A percentile compares a stretch with the other conserved stretches of the same genome.
Evolutionary conservation across 2,329 filamentous ascomycete species (phyloP).

Genomic region (Podosphaera fusca): DNA sequence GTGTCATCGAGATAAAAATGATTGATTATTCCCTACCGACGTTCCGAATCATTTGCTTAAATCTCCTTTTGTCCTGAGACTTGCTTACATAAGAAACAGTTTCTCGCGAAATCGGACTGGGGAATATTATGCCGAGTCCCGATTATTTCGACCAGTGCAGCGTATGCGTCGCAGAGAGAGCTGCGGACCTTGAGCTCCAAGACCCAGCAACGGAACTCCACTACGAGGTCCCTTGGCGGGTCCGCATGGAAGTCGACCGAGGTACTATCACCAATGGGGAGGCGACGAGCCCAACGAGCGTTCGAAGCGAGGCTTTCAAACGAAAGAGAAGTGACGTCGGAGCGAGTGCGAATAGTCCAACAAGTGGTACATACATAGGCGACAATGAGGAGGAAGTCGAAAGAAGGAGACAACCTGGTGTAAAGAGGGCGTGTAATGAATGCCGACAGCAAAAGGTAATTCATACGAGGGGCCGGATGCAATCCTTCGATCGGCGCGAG

Average conservation of each 20-base stretch:
- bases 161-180: not conserved
- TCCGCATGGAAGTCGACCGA: not conserved
- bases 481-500: constrained; percentile 1
- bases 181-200: not conserved
- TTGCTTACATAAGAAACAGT: not conserved
- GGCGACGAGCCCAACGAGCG: constrained; percentile 13
- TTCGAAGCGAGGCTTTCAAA: constrained; percentile 19
- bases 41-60: too few relatives aligned
- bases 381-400: constrained; percentile 31
- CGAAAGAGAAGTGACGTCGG: constrained; percentile 32
- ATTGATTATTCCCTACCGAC: too few relatives aligned
- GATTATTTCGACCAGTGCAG: not conserved
- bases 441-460: constrained; percentile 67
- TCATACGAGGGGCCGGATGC: constrained; percentile 9
- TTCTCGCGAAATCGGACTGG: not conserved
- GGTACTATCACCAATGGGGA: not conserved
- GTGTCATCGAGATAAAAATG: too few relatives aligned
- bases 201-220: not conserved
- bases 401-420: constrained; percentile 41
- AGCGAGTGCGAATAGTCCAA: constrained; percentile 35
- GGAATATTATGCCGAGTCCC: not conserved
- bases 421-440: constrained; percentile 66
- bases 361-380: constrained; percentile 23
- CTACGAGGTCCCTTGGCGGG: not conserved
- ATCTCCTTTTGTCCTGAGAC: too few relatives aligned